Evolutionary conservation across 768 basidiomycete genomes (phyloP).

Genomic region (Boletus edulis): DNA sequence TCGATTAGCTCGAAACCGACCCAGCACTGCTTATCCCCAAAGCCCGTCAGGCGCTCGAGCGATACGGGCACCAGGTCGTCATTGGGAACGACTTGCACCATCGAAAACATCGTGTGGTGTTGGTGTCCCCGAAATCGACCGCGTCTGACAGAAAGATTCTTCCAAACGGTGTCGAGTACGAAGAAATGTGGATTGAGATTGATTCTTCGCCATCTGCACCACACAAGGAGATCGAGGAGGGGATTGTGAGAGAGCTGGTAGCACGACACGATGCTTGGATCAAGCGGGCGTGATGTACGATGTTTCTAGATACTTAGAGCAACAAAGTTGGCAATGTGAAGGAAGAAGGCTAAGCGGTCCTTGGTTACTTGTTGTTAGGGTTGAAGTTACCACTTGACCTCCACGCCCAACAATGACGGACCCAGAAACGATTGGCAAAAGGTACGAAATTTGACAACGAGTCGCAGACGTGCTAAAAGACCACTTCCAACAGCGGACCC

Average conservation of each 20-base stretch:
- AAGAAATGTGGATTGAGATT: conserved; percentile 66
- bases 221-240: conserved; percentile 87
- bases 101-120: conserved; percentile 89
- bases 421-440: conserved; percentile 5
- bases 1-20: conserved; percentile 87
- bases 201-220: conserved; percentile 37
- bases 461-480: conserved; percentile 4
- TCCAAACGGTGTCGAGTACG: conserved; percentile 36
- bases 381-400: conserved; percentile 12
- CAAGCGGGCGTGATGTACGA: neutral
- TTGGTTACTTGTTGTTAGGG: neutral
- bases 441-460: conserved; percentile 10
- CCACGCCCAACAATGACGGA: conserved; percentile 12
- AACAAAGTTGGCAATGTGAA: no score
- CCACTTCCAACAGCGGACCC: neutral
- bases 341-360: neutral
- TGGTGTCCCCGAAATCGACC: conserved; percentile 59
- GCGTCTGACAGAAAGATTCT: conserved; percentile 7
- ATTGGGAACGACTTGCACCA: conserved; percentile 94
- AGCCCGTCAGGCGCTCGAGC: conserved; percentile 78
- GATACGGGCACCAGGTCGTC: conserved; percentile 97
- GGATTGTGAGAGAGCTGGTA: conserved; percentile 78
- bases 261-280: conserved; percentile 75
- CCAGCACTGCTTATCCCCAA: conserved; percentile 81
- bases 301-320: no score